Percentiles rank a stretch among this genome's conserved stretches.
These are phyloP conservation scores for Hygrophila difformis DNA, from an alignment of 257 asterid genomes.

Conservation along the genomic window DNA sequence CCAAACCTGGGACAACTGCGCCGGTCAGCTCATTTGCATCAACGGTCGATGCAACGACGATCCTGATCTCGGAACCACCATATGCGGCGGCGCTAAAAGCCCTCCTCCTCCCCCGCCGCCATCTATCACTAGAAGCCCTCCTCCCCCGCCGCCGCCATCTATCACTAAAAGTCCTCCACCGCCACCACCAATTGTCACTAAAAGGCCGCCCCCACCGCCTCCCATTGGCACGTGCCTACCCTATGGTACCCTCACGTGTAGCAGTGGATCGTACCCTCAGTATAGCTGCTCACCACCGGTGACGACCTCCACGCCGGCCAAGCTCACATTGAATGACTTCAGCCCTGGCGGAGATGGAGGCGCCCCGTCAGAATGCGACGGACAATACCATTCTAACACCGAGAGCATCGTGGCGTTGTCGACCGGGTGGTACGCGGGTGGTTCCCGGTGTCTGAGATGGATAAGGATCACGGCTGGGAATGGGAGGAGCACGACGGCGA, in stretches of 20 bases:
- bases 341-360: constrained; percentile 32
- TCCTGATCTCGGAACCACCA: constrained; percentile 22
- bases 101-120: not conserved
- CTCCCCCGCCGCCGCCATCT: too few species aligned
- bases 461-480: constrained; percentile 18
- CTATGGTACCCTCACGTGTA: constrained; percentile 20
- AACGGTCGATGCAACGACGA: constrained; percentile 27
- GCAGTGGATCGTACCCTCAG: constrained; percentile 6
- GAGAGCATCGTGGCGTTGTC: constrained; percentile 32
- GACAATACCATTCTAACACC: constrained; percentile 10
- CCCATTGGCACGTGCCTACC: constrained; percentile 7
- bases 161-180: too few species aligned
- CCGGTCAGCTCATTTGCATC: constrained; percentile 25
- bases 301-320: constrained; percentile 18
- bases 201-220: constrained; percentile 4
- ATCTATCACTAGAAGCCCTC: too few species aligned
- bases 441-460: constrained; percentile 16
- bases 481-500: constrained; percentile 29
- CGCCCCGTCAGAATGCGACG: constrained; percentile 28
- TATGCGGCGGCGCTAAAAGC: too few species aligned
- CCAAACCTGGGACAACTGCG: constrained; percentile 19
- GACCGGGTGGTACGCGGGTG: constrained; percentile 21
- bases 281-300: constrained; percentile 31
- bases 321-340: constrained; percentile 31
- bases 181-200: too few species aligned